These are phyloP conservation scores for Ceratobasidium sp. DNA, from an alignment of 1,284 basidiomycete species.

Conservation along the genomic window DNA sequence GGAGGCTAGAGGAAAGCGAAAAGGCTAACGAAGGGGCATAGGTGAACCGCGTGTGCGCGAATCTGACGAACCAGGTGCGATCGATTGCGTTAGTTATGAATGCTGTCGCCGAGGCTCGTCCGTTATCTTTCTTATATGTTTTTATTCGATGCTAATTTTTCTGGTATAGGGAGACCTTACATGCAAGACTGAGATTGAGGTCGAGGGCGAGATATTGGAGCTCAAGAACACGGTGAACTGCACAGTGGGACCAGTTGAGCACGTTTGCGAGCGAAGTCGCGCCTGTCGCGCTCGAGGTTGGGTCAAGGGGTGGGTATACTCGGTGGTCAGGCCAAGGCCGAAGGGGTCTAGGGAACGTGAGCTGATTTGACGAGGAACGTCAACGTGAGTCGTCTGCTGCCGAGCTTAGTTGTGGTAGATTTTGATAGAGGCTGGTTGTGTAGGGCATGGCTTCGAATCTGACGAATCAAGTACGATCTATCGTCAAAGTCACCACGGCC, in stretches of 20 bases:
- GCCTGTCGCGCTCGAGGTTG: slow-evolving; percentile 91
- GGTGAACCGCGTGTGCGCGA: slow-evolving; percentile 70
- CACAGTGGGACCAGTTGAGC: slow-evolving; percentile 88
- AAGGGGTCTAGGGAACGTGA: slow-evolving; percentile 95
- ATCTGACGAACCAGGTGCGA: slow-evolving; percentile 71
- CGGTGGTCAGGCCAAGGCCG: slow-evolving; percentile 91
- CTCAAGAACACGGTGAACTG: slow-evolving; percentile 86
- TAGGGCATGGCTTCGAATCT: slow-evolving; percentile 92
- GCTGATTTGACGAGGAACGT: slow-evolving; percentile 91
- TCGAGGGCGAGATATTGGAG: slow-evolving; percentile 92
- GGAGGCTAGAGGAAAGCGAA: slow-evolving; percentile 47
- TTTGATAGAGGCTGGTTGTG: slow-evolving; percentile 39
- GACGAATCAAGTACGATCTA: slow-evolving; percentile 97
- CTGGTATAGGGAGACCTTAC: slow-evolving; percentile 77
- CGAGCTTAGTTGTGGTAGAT: background rate
- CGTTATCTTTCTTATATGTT: no score
- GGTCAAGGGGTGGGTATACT: slow-evolving; percentile 86
- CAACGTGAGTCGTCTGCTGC: slow-evolving; percentile 67
- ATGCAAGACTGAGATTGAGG: slow-evolving; percentile 84
- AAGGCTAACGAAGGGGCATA: slow-evolving; percentile 51
- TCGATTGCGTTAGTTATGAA: slow-evolving; percentile 78
- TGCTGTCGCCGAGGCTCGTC: slow-evolving; percentile 77
- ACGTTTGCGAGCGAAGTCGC: slow-evolving; percentile 96
- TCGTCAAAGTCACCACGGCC: slow-evolving; percentile 96
- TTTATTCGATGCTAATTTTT: background rate